Percentiles rank a stretch among this genome's conserved stretches.
phyloP scores from a whole-genome alignment of 352 stramenopile genomes.

The Pythium dissotocum region DNA sequence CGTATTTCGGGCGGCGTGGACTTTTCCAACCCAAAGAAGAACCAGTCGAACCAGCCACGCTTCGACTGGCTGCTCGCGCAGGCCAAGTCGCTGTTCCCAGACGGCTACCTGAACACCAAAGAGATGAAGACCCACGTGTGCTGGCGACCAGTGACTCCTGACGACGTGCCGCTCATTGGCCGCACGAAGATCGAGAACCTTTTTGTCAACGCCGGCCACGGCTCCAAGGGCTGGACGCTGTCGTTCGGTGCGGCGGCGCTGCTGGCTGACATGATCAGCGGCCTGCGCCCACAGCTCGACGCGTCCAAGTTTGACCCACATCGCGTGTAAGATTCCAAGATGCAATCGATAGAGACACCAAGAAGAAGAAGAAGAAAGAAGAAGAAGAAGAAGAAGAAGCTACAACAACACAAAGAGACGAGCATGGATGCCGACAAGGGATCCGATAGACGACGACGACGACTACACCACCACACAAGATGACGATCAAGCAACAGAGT shows the following conservation, averaged over 20 bases:
- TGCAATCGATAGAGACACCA: slow-evolving; percentile 12
- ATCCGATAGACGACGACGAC: slow-evolving; percentile 24
- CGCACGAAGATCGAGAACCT: slow-evolving; percentile 80
- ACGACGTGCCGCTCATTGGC: slow-evolving; percentile 82
- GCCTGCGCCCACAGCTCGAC: slow-evolving; percentile 72
- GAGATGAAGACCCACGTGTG: slow-evolving; percentile 84
- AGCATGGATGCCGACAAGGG: slow-evolving; percentile 22
- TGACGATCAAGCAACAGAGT: neutral
- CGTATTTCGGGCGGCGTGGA: slow-evolving; percentile 82
- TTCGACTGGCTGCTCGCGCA: slow-evolving; percentile 81
- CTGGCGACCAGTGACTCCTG: slow-evolving; percentile 79
- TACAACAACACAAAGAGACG: neutral
- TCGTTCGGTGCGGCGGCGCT: slow-evolving; percentile 78
- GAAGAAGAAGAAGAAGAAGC: slow-evolving; percentile 7
- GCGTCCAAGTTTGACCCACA: slow-evolving; percentile 82
- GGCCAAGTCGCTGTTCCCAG: slow-evolving; percentile 77
- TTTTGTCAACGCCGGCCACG: slow-evolving; percentile 85
- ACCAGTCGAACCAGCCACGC: slow-evolving; percentile 52
- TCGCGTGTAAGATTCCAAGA: slow-evolving; percentile 39
- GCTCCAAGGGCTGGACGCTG: slow-evolving; percentile 85
- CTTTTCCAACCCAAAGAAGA: slow-evolving; percentile 75
- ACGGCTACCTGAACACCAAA: slow-evolving; percentile 75
- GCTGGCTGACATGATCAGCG: slow-evolving; percentile 82
- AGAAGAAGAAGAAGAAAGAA: slow-evolving; percentile 12
- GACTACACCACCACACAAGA: slow-evolving; percentile 2